Evolutionary conservation across 2,329 filamentous ascomycete species (phyloP).

Genomic region (Phyllosticta capitalensis): DNA sequence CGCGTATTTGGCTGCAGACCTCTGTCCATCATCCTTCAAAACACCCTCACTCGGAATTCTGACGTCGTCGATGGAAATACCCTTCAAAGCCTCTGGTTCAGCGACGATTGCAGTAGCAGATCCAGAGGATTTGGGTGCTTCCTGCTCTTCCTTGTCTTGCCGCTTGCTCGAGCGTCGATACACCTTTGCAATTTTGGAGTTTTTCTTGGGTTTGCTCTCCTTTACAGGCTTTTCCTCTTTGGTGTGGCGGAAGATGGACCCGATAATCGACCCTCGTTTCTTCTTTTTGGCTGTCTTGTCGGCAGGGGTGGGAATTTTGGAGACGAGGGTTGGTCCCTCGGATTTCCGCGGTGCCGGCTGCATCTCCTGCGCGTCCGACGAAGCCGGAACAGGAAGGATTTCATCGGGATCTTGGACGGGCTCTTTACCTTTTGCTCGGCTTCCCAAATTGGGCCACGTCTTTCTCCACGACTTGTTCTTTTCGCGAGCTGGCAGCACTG

Average conservation of each 20-base stretch:
- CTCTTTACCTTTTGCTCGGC: too few relatives aligned
- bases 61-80: neutral
- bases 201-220: slow-evolving; percentile 6
- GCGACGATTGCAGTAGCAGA: neutral
- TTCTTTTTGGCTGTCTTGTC: slow-evolving; percentile 2
- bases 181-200: slow-evolving; percentile 2
- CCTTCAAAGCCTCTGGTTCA: neutral
- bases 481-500: neutral
- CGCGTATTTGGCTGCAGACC: neutral
- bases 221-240: neutral
- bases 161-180: slow-evolving; percentile 2
- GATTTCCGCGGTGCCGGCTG: too few relatives aligned
- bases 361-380: too few relatives aligned
- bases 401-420: neutral
- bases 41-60: neutral
- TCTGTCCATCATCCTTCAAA: neutral
- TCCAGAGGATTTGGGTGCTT: neutral
- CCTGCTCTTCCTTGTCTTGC: neutral
- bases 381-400: neutral
- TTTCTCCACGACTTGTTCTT: neutral
- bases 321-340: too few relatives aligned
- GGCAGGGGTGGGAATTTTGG: neutral
- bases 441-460: neutral
- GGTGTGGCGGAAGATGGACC: neutral
- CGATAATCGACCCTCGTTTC: slow-evolving; percentile 1